Evolutionary conservation across 169 alveolate species (phyloP).

Genomic region (Cryptosporidium ubiquitum): DNA sequence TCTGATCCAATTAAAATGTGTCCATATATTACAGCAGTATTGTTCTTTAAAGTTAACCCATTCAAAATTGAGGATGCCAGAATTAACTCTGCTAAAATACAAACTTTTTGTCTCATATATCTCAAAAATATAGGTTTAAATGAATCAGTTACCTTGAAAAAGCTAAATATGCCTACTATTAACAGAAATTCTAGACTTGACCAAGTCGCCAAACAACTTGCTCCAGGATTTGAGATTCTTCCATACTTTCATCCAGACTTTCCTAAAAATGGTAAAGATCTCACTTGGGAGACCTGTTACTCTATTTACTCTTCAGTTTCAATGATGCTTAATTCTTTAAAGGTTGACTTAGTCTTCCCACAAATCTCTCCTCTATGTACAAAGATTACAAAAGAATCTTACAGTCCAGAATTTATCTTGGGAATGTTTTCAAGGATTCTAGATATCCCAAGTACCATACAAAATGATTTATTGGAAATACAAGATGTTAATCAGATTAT

Average conservation of each 20-base stretch:
- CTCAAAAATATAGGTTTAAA: conserved; percentile 43
- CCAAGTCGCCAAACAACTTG: background rate
- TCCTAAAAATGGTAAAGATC: conserved; percentile 13
- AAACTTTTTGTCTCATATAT: conserved; percentile 57
- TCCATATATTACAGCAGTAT: conserved; percentile 30
- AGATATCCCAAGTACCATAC: conserved; percentile 18
- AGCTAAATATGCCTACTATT: conserved; percentile 11
- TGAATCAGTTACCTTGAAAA: conserved; percentile 7
- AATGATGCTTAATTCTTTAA: conserved; percentile 3
- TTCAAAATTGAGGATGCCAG: conserved; percentile 29
- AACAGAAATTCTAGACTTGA: background rate
- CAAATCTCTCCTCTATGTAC: conserved; percentile 42
- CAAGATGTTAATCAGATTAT: conserved; percentile 8
- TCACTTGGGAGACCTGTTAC: conserved; percentile 54
- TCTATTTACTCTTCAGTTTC: conserved; percentile 45
- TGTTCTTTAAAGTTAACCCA: conserved; percentile 33
- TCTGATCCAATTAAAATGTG: conserved; percentile 61
- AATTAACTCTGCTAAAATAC: conserved; percentile 27
- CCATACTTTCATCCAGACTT: conserved; percentile 59
- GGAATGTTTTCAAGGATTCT: conserved; percentile 24
- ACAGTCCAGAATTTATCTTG: background rate
- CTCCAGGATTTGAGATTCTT: conserved; percentile 35
- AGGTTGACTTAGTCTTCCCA: conserved; percentile 12
- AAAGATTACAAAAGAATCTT: conserved; percentile 11
- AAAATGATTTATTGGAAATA: background rate